Conservation (phyloP, 371 early-diverging fungal genomes). For the Syncephalastrum contaminatum region DNA sequence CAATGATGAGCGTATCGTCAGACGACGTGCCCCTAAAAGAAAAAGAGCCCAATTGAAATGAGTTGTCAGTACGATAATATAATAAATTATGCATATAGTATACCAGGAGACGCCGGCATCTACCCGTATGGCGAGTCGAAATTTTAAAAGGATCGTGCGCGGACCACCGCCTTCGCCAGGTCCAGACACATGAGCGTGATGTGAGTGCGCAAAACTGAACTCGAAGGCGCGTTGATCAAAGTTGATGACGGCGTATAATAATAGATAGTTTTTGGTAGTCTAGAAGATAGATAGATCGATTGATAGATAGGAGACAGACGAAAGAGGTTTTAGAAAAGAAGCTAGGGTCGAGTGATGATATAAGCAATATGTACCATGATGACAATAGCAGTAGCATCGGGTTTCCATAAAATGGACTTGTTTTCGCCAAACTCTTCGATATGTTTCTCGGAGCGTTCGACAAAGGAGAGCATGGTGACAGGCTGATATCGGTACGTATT, state of each 20-base stretch:
- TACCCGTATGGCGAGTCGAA: constrained; percentile 44
- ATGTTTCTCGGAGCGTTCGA: constrained; percentile 48
- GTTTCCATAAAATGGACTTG: constrained; percentile 41
- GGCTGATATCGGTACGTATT: too few species aligned
- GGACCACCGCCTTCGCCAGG: constrained; percentile 52
- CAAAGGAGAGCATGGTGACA: constrained; percentile 39
- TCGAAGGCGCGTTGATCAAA: constrained; percentile 46
- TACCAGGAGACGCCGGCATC: constrained; percentile 55
- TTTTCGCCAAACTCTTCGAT: constrained; percentile 50
- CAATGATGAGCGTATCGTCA: constrained; percentile 44
- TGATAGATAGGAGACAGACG: too few species aligned
- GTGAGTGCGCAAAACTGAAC: constrained; percentile 40
- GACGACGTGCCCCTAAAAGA: constrained; percentile 37
- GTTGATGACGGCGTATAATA: constrained; percentile 42
- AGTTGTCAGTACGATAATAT: not conserved
- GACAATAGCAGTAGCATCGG: constrained; percentile 40
- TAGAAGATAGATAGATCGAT: constrained; percentile 3
- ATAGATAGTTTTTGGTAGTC: constrained; percentile 44
- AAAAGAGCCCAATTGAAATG: not conserved
- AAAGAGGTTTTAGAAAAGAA: too few species aligned
- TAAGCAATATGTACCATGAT: constrained; percentile 26
- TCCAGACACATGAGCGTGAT: constrained; percentile 43
- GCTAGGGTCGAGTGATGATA: too few species aligned
- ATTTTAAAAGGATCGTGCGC: constrained; percentile 39
- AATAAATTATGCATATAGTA: constrained; percentile 1